Percentiles rank a stretch among this genome's conserved stretches.
phyloP scores from a whole-genome alignment of 2,329 filamentous ascomycete species.

The Colletotrichum sp. region DNA sequence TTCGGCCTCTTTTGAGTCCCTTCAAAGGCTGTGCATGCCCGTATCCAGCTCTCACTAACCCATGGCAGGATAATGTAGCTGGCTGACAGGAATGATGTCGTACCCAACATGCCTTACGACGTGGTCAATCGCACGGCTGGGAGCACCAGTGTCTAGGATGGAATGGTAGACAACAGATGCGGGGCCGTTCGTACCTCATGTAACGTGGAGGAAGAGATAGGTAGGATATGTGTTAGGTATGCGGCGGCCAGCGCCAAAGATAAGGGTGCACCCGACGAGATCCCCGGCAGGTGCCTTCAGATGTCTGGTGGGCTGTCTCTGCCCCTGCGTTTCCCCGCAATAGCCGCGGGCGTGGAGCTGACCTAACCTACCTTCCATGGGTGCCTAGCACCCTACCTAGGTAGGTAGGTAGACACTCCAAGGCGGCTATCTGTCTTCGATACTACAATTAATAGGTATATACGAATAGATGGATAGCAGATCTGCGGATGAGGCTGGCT shows the following conservation, averaged over 20 bases:
- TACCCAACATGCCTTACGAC: background rate
- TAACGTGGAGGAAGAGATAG: background rate
- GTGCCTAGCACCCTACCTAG: background rate
- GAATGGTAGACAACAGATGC: background rate
- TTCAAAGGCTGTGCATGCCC: background rate
- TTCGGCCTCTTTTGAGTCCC: background rate
- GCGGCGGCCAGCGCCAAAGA: background rate
- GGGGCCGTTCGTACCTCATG: background rate
- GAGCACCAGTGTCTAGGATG: background rate
- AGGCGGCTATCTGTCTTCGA: background rate
- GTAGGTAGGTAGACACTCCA: background rate
- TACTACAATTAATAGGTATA: background rate
- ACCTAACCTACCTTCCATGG: background rate
- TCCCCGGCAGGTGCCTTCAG: background rate
- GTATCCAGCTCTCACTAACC: background rate
- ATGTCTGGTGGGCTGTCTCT: background rate
- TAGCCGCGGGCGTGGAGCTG: background rate
- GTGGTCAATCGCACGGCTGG: background rate
- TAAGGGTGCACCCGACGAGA: background rate
- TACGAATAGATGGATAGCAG: background rate
- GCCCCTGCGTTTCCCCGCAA: background rate
- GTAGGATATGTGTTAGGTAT: background rate
- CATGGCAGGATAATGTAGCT: background rate
- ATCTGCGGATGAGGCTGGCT: background rate
- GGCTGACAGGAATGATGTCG: background rate